Evolutionary conservation across 1,284 basidiomycete genomes (phyloP), one percentile per base, ranked within the genome.

Genomic region (Ustilago loliicola): DNA sequence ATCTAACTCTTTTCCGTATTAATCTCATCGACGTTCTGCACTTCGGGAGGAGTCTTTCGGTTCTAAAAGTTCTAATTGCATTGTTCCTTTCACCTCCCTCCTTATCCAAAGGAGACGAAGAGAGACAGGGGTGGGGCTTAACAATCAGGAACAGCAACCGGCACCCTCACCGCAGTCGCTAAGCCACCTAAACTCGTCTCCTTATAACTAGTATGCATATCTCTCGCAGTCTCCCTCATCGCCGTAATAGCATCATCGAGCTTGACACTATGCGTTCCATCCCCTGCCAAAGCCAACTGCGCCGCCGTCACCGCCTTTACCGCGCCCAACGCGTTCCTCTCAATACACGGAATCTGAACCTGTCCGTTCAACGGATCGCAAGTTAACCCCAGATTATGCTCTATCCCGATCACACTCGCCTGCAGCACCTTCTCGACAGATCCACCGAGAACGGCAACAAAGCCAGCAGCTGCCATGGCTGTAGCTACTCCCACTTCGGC

Each of bases 231-330:
- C 45, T 96, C 87, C 40, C 94, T 89, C 93, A 97, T 97, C 2
- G 96, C 96, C 84, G 95, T 93, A 65, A 98, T 98, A 0, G 96
- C 96, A 86, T 98, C 95, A 84, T 98, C 96, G 27, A 98, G 89
- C 0, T 92, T 93, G 53, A 96, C 94, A 32, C 91, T 91, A 83
- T 95, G 94, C 8, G 93, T 90, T 0, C 94, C 95, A 80, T 93
- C 90, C 1, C 73, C 72, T 1, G 95, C 94, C 90, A 98, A 92
- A 1, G 96, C 94, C 4, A 98, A 89, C 84, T 98, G 96, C 9
- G 95, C 86, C 90, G 93, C 93, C 0, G 87, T 87, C 3, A 89
- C 87, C 1, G 88, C 87, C 76, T 89, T 89, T 40, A 88, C 88
- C 4, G 88, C 87, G 87, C 94, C 94, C 21, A 95, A 87, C 82